Evolutionary conservation across 805 yeast species (phyloP), one percentile per base, ranked within the genome.

Genomic region (Kodamaea sagamina): DNA sequence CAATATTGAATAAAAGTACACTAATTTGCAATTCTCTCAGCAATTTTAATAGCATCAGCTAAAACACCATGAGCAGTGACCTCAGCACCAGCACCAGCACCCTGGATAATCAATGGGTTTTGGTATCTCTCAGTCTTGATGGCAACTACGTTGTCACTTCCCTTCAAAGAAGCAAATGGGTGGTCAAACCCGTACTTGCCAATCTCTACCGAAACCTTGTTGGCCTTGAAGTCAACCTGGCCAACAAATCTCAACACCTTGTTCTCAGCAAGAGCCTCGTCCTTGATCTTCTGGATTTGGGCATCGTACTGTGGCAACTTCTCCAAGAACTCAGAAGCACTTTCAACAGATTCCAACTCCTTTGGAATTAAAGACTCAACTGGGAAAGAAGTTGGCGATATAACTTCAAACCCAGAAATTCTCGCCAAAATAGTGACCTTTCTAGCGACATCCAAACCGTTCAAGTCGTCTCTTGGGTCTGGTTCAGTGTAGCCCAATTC

Each of bases 401-500:
- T 85, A 28, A 93, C 87, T 47, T 79, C 71, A 42, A 86, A 77
- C 2, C 99, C 99, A 11, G 97, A 77, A 42, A 93, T 78, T 75
- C 99, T 86, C 36, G 97, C 96, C 50, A 93, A 78, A 52, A 93
- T 93, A 18, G 99, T 89, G 22, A 93, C 97, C 68, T 93, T 93
- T 78, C 99, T 85, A 34, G 99, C 99, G 48, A 93, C 97, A 62
- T 93, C 99, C 63, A 93, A 77, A 42, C 99, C 99, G 66, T 92
- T 93, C 67, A 93, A 79, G 63, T 93, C 99, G 65, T 93, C 99
- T 71, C 99, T 84, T 67, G 99, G 99, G 66, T 93, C 99, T 39
- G 99, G 99, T 71, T 93, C 99, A 32, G 97, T 92, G 78, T 89
- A 93, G 40, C 99, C 99, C 52, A 89, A 74, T 41, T 82, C 68